These are phyloP conservation scores for Malassezia arunalokei DNA, from an alignment of 1,284 basidiomycete genomes.

Conservation along the genomic window DNA sequence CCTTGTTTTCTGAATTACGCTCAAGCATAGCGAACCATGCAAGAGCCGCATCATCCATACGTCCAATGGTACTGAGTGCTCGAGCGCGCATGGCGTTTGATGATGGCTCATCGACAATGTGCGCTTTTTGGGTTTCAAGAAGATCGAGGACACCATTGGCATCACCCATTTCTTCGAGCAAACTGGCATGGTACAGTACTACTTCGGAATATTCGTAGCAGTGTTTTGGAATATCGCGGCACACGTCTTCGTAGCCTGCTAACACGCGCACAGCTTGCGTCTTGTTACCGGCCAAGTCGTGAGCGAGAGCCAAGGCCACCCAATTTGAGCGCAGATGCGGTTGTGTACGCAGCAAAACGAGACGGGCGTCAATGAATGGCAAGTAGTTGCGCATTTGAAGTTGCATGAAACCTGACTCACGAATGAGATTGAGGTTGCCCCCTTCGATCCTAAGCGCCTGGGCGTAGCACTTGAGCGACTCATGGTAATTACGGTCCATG, in stretches of 20 bases:
- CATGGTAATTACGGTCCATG: conserved; percentile 73
- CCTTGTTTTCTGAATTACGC: conserved; percentile 70
- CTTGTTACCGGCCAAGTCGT: conserved; percentile 68
- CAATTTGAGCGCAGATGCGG: conserved; percentile 79
- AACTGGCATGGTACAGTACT: conserved; percentile 64
- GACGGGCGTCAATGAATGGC: conserved; percentile 66
- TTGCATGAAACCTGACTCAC: conserved; percentile 79
- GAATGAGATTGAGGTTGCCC: conserved; percentile 83
- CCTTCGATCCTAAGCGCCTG: conserved; percentile 73
- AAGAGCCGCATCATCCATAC: conserved; percentile 58
- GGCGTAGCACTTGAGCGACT: conserved; percentile 70
- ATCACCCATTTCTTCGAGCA: conserved; percentile 63
- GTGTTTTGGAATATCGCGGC: conserved; percentile 27
- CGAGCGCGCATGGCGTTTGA: conserved; percentile 20
- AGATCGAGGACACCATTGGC: conserved; percentile 47
- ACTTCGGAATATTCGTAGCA: conserved; percentile 67
- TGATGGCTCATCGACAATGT: conserved; percentile 45
- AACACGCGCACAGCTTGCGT: conserved; percentile 63
- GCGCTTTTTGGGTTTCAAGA: conserved; percentile 16
- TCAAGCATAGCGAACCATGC: conserved; percentile 70
- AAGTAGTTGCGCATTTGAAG: conserved; percentile 79
- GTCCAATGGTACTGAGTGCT: conserved; percentile 55
- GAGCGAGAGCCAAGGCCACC: conserved; percentile 76
- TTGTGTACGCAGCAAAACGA: conserved; percentile 65
- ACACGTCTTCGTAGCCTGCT: conserved; percentile 51